Percentiles rank a stretch among this genome's conserved stretches.
These are phyloP conservation scores for Penicillium bialowiezense DNA, from an alignment of 495 filamentous ascomycete species.

Conservation along the genomic window DNA sequence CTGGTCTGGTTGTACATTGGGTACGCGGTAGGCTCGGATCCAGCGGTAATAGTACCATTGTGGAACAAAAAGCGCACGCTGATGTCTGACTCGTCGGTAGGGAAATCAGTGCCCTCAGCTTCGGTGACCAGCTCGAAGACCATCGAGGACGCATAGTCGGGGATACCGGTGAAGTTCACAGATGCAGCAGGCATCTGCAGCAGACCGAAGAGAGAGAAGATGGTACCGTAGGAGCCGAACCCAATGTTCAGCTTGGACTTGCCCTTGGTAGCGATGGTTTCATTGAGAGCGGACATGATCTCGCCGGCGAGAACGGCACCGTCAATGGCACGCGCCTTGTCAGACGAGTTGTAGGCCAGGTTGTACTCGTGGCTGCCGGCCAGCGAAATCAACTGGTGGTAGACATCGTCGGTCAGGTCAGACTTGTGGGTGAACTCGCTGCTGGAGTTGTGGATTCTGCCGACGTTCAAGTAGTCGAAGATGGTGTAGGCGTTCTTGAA, in stretches of 20 bases:
- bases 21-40: constrained; percentile 29
- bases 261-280: constrained; percentile 36
- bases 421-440: constrained; percentile 27
- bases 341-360: constrained; percentile 49
- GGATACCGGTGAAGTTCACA: constrained; percentile 44
- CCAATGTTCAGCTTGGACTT: constrained; percentile 39
- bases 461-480: constrained; percentile 56
- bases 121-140: constrained; percentile 50
- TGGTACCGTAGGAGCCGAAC: constrained; percentile 48
- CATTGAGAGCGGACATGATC: constrained; percentile 44
- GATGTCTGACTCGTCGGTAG: constrained; percentile 24
- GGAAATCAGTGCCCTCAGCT: constrained; percentile 35
- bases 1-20: constrained; percentile 40
- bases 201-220: constrained; percentile 51
- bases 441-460: constrained; percentile 50
- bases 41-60: constrained; percentile 46
- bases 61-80: constrained; percentile 51
- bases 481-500: constrained; percentile 74
- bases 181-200: constrained; percentile 36
- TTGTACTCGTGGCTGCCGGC: constrained; percentile 51
- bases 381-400: constrained; percentile 40
- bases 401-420: constrained; percentile 31
- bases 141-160: constrained; percentile 52
- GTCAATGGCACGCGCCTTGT: constrained; percentile 46
- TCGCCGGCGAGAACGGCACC: constrained; percentile 44